Base-by-base conservation (phyloP, 768 basidiomycete species). In the Cystobasidium tubakii region DNA sequence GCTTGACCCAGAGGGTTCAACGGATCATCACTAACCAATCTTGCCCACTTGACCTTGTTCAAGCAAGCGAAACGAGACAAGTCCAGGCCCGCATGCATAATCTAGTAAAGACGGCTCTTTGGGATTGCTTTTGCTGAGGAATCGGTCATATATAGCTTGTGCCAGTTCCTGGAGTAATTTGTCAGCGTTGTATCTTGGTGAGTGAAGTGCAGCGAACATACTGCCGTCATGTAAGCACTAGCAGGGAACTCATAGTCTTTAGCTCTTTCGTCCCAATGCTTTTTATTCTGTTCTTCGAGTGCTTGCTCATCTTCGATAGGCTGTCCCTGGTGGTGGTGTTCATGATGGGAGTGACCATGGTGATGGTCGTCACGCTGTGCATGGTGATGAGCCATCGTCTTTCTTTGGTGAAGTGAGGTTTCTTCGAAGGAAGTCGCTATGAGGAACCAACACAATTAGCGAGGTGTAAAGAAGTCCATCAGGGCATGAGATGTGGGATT, bases 171-270 rank as follows among this genome's bases (percentile, higher is more conserved):
- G 53, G 6, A n/a, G 53, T 34, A 60, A 19, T 17, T 21, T 50
- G 46, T 50, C 46, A 50, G 46, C 46, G 15, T 50, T 50, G 46
- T 50, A 3, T 3, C 7, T 3, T 50, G 46, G n/a, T 4, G 15
- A 4, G 21, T 15, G 4, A 9, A n/a, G n/a, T 42, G 4, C 21
- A 50, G 4, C 15, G n/a, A n/a, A 50, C 46, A 17, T n/a, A 50
- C 46, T 50, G 12, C 46, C 12, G 46, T 50, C 46, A 50, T 50
- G n/a, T 50, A 50, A 50, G 46, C n/a, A 50, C 46, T 50, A n/a
- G 46, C 46, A n/a, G 46, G 57, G 21, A 60, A 60, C 15, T 60
- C 57, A 60, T 60, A 60, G 12, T 60, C 33, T 34, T 60, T 60
- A 6, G 57, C 57, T 29, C 33, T 60, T 6, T 60, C 57, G 29